Conservation (phyloP, 2,329 filamentous ascomycete genomes). For the Atkinsonella hypoxylon region DNA sequence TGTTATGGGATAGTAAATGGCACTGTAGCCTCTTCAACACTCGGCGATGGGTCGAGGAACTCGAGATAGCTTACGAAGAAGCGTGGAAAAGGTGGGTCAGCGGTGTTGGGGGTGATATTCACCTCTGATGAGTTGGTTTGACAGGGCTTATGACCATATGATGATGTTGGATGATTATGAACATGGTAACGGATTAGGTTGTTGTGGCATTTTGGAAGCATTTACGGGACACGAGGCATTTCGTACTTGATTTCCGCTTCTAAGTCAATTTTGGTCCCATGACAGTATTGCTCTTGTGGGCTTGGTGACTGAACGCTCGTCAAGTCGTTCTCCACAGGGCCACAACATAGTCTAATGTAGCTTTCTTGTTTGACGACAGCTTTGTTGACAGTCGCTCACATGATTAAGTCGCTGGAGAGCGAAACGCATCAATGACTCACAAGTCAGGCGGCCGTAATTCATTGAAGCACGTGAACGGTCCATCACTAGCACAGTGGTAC, state of each 20-base stretch:
- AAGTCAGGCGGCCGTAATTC: too few species aligned
- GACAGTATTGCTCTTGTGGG: too few species aligned
- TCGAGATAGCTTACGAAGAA: constrained; percentile 79
- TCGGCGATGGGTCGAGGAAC: constrained; percentile 74
- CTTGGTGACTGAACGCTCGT: too few species aligned
- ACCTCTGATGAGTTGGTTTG: constrained; percentile 39
- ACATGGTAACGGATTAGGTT: not conserved
- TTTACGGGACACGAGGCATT: too few species aligned
- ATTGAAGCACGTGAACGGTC: too few species aligned
- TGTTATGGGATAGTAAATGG: constrained; percentile 78
- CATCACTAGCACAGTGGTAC: too few species aligned
- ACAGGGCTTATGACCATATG: not conserved
- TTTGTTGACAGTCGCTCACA: too few species aligned
- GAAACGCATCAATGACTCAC: too few species aligned
- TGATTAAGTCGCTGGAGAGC: too few species aligned
- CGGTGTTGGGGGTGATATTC: constrained; percentile 86
- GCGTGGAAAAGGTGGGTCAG: constrained; percentile 83
- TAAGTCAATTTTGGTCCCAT: not conserved
- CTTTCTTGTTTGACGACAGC: too few species aligned
- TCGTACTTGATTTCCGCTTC: not conserved
- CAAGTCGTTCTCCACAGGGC: too few species aligned
- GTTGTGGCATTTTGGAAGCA: not conserved
- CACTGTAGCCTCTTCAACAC: constrained; percentile 85
- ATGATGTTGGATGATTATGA: constrained; percentile 3
- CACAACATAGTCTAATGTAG: too few species aligned